phyloP scores from a whole-genome alignment of 208 protist species.

The Acanthamoeba rhysodes region DNA sequence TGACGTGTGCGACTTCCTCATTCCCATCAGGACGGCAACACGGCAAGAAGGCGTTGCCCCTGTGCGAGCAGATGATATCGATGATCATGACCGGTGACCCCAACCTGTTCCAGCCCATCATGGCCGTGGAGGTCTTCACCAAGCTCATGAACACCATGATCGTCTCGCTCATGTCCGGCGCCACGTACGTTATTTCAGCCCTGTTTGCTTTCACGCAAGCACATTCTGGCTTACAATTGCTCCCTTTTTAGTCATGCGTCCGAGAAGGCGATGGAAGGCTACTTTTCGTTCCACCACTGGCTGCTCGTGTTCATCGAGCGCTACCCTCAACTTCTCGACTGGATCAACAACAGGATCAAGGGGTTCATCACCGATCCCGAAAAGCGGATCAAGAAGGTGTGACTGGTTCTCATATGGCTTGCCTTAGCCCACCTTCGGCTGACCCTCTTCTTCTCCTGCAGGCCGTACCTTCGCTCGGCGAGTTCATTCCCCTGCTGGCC shows the following conservation, averaged over 20 bases:
- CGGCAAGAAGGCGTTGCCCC: neutral
- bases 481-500: slow-evolving; percentile 55
- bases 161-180: slow-evolving; percentile 47
- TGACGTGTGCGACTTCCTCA: neutral
- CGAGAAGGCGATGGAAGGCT: slow-evolving; percentile 4
- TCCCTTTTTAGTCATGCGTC: neutral
- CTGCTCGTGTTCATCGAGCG: slow-evolving; percentile 33
- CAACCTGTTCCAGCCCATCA: slow-evolving; percentile 8
- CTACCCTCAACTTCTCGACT: slow-evolving; percentile 7
- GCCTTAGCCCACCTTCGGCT: neutral
- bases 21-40: neutral
- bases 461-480: slow-evolving; percentile 50
- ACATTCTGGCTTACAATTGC: neutral
- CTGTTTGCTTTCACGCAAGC: neutral
- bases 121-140: slow-evolving; percentile 46
- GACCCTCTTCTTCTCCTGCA: neutral
- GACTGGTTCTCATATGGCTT: neutral
- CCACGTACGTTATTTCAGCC: neutral
- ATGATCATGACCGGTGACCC: neutral
- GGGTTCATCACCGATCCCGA: slow-evolving; percentile 47
- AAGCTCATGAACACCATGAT: slow-evolving; percentile 67
- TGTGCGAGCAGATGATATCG: slow-evolving; percentile 9
- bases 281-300: slow-evolving; percentile 44
- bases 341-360: neutral
- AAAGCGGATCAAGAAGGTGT: neutral